Evolutionary conservation across 495 filamentous ascomycete genomes (phyloP).

Genomic region (Aspergillus indologenus): DNA sequence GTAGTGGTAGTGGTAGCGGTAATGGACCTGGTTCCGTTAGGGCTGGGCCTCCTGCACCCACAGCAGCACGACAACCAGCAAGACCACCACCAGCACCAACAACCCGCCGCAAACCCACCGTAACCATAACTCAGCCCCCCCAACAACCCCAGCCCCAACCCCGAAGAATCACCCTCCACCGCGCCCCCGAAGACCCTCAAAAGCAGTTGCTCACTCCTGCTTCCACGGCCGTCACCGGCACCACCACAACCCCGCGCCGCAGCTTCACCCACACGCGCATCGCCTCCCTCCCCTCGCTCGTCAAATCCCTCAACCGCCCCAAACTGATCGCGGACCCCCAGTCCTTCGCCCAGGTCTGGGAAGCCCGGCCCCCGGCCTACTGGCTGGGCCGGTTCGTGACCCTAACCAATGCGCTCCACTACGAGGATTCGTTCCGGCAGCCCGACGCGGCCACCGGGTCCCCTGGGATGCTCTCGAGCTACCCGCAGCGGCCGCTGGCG

Average conservation of each 20-base stretch:
- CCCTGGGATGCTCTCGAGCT: conserved; percentile 24
- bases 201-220: no score
- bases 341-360: conserved; percentile 16
- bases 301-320: not conserved
- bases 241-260: no score
- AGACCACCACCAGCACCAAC: no score
- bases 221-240: no score
- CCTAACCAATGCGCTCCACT: conserved; percentile 51
- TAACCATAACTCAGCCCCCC: no score
- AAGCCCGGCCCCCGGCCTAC: conserved; percentile 30
- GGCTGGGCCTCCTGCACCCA: not conserved
- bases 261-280: not conserved
- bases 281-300: not conserved
- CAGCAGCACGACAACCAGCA: no score
- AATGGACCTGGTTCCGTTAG: no score
- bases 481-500: conserved; percentile 13
- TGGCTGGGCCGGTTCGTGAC: conserved; percentile 57
- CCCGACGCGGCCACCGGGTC: conserved; percentile 25
- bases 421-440: conserved; percentile 38
- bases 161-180: no score
- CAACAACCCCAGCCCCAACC: no score
- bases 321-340: conserved; percentile 8
- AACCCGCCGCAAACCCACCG: no score
- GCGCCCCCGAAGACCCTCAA: no score
- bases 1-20: no score